Evolutionary conservation across 2,329 filamentous ascomycete species (phyloP).

Genomic region (Sordariomycetes sp.): DNA sequence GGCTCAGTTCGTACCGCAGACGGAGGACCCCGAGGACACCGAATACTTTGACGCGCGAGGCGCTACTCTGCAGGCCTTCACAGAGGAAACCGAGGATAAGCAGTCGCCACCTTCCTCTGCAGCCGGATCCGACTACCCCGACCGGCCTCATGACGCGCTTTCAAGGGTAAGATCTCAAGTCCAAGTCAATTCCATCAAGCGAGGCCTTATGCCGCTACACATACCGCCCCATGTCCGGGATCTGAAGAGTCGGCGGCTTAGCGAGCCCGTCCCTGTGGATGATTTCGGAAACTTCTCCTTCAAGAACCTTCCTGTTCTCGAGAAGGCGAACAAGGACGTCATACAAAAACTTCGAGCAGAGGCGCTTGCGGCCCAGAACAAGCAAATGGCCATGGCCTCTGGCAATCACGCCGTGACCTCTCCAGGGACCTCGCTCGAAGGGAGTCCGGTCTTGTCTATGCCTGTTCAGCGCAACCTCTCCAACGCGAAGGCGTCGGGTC

Average conservation of each 20-base stretch:
- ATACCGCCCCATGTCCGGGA: constrained; percentile 96
- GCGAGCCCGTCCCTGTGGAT: constrained; percentile 78
- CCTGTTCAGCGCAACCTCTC: constrained; percentile 76
- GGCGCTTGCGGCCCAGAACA: constrained; percentile 61
- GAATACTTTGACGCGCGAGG: constrained; percentile 95
- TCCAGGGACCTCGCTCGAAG: constrained; percentile 63
- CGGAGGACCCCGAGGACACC: constrained; percentile 91
- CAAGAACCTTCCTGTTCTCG: constrained; percentile 91
- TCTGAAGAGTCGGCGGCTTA: constrained; percentile 74
- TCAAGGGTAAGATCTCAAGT: constrained; percentile 82
- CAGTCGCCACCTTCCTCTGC: constrained; percentile 59
- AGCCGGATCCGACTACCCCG: constrained; percentile 66
- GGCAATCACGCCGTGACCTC: constrained; percentile 35
- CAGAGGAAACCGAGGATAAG: constrained; percentile 90
- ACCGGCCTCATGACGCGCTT: constrained; percentile 88
- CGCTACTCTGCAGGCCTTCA: constrained; percentile 84
- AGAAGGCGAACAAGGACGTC: constrained; percentile 98
- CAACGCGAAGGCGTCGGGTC: constrained; percentile 64
- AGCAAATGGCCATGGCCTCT: constrained; percentile 35
- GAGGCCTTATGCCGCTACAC: constrained; percentile 86
- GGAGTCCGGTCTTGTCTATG: constrained; percentile 72
- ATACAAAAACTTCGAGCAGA: constrained; percentile 93
- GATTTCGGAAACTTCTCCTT: constrained; percentile 96
- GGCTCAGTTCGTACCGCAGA: constrained; percentile 86
- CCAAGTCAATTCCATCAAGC: constrained; percentile 78